Base-by-base conservation (phyloP, 306 rosid species). In the Citrullus amarus region DNA sequence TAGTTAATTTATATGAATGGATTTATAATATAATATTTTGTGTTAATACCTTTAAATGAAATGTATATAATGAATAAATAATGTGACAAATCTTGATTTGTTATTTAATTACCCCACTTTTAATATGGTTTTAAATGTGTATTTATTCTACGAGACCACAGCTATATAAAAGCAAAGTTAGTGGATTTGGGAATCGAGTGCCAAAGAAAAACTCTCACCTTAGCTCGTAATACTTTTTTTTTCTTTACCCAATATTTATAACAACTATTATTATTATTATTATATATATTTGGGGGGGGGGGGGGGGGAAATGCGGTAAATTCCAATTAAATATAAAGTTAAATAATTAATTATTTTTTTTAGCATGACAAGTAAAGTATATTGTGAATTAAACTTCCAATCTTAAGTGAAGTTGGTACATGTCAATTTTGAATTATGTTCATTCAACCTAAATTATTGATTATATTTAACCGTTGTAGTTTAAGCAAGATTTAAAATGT, bases 131-230 rank as follows among this genome's bases (percentile, higher is more conserved):
- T 30, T 62, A 18, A 14, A 2, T 12, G n/a, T 62, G 11, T 62
- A 62, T 62, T 30, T 62, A 62, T 62, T 62, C 43, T 30, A 62
- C 0, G 44, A 62, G 69, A 16, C 44, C 43, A 32, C 48, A 36
- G 4, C 71, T 16, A 36, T 16, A 65, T 22, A 20, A 65, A 65
- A 65, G 71, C 46, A 65, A 65, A 34, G 25, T 65, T 65, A 65
- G 46, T 65, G 71, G 46, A 36, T 65, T 65, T 65, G 48, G 48
- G 71, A 65, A 65, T 65, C 71, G n/a, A 65, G 41, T 65, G 71
- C 70, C 14, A 38, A 28, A 32, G 6, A 32, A 32, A 63, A 63
- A 32, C 11, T 14, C n/a, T 32, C 9, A 8, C 44, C 70, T 43
- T 54, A 17, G 10, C 59, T 30, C 20, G 1, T 63, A 8, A 63